A percentile compares a stretch with the other conserved stretches of the same genome.
Evolutionary conservation across 768 basidiomycete genomes (phyloP).

Genomic region (Calocera viscosa): DNA sequence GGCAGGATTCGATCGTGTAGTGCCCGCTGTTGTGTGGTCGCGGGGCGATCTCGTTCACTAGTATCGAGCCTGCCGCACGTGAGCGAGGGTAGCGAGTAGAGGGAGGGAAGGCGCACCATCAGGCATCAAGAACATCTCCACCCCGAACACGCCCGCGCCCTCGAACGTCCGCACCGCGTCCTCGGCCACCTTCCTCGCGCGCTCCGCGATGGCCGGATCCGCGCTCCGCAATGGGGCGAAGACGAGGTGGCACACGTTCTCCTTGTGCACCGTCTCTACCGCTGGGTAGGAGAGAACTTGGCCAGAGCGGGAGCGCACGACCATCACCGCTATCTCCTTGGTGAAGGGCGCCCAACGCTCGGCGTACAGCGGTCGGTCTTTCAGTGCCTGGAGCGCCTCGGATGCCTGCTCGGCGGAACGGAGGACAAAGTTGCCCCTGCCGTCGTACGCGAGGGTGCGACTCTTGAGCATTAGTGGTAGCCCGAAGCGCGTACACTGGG

Average conservation of each 20-base stretch:
- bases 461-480: slow-evolving; percentile 93
- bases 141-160: slow-evolving; percentile 92
- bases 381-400: slow-evolving; percentile 40
- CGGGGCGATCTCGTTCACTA: slow-evolving; percentile 94
- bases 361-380: slow-evolving; percentile 69
- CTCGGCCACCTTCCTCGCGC: slow-evolving; percentile 66
- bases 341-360: slow-evolving; percentile 86
- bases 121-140: slow-evolving; percentile 91
- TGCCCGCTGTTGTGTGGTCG: slow-evolving; percentile 98
- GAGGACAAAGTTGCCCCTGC: slow-evolving; percentile 80
- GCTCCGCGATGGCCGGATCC: slow-evolving; percentile 38
- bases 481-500: slow-evolving; percentile 49
- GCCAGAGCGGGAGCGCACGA: slow-evolving; percentile 65
- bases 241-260: slow-evolving; percentile 87
- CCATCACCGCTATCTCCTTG: slow-evolving; percentile 94
- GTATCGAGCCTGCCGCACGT: slow-evolving; percentile 46
- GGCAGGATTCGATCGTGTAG: slow-evolving; percentile 95
- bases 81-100: neutral
- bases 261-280: slow-evolving; percentile 90
- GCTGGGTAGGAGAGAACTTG: slow-evolving; percentile 73
- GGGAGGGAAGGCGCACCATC: slow-evolving; percentile 45
- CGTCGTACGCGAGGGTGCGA: slow-evolving; percentile 90
- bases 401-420: slow-evolving; percentile 39
- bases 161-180: slow-evolving; percentile 60
- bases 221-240: slow-evolving; percentile 62